These are phyloP conservation scores for Pseudogymnoascus sp. DNA, from an alignment of 2,329 filamentous ascomycete genomes.

Conservation along the genomic window DNA sequence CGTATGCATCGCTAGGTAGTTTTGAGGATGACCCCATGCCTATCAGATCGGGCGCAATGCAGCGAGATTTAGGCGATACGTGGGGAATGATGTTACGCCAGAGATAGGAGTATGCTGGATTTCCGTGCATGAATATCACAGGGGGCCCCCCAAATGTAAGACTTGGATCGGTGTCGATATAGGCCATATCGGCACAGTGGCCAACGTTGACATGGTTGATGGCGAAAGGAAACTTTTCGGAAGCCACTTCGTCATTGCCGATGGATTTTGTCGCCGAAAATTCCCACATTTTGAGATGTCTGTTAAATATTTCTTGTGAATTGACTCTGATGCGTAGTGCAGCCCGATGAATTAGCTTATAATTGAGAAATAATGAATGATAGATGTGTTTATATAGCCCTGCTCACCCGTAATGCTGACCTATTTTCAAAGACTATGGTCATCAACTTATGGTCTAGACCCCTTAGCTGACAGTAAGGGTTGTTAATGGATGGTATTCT, in stretches of 20 bases:
- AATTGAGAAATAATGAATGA: neutral
- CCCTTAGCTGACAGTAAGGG: no score
- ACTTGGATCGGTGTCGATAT: neutral
- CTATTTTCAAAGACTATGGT: neutral
- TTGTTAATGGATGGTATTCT: no score
- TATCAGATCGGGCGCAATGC: neutral
- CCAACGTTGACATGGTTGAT: neutral
- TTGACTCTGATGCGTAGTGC: neutral
- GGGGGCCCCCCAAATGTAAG: neutral
- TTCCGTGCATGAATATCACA: constrained; percentile 1
- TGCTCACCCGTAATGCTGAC: neutral
- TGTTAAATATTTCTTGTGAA: neutral
- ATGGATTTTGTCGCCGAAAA: neutral
- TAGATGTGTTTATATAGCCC: neutral
- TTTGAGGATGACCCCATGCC: neutral
- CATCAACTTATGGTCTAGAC: no score
- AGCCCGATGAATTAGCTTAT: neutral
- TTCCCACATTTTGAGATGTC: neutral
- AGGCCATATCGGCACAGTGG: neutral
- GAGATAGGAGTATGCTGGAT: constrained; percentile 3
- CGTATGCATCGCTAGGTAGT: neutral
- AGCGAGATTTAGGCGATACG: neutral
- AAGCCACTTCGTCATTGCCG: neutral
- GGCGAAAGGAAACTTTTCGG: neutral
- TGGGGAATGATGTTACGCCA: constrained; percentile 9